Percentiles rank a stretch among this genome's conserved stretches.
phyloP scores from a whole-genome alignment of 208 protist genomes.

The Wallacemonas sp. region DNA sequence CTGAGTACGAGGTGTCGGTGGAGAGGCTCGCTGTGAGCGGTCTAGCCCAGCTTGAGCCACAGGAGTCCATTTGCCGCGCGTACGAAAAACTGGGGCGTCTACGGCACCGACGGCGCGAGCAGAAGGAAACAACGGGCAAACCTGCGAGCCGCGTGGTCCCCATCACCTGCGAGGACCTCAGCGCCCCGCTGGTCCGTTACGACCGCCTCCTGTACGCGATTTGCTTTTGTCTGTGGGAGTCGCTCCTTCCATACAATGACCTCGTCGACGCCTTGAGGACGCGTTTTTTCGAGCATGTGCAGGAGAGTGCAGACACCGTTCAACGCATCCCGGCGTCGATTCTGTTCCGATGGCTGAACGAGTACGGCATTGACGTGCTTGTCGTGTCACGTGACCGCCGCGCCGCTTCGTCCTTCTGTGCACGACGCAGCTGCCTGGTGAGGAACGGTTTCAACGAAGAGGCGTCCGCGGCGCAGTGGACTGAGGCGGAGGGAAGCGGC shows the following conservation, averaged over 20 bases:
- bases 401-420: slow-evolving; percentile 41
- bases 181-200: slow-evolving; percentile 28
- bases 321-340: slow-evolving; percentile 11
- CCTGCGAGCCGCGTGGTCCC: not conserved
- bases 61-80: not conserved
- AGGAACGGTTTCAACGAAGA: slow-evolving; percentile 9
- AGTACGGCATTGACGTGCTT: slow-evolving; percentile 40
- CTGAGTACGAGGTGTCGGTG: not conserved
- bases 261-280: slow-evolving; percentile 25
- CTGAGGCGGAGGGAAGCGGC: not conserved
- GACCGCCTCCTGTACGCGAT: slow-evolving; percentile 57
- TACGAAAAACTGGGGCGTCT: not conserved
- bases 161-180: slow-evolving; percentile 38
- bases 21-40: not conserved
- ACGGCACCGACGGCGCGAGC: not conserved
- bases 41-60: not conserved
- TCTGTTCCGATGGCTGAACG: slow-evolving; percentile 35
- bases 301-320: slow-evolving; percentile 2
- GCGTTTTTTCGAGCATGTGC: slow-evolving; percentile 30
- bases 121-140: not conserved
- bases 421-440: slow-evolving; percentile 25
- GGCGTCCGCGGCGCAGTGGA: too few species aligned
- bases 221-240: slow-evolving; percentile 56
- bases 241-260: slow-evolving; percentile 49
- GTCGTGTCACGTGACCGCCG: slow-evolving; percentile 29